Evolutionary conservation across 2,329 filamentous ascomycete species (phyloP), one percentile per base, ranked within the genome.

Genomic region (Monascus ruber): DNA sequence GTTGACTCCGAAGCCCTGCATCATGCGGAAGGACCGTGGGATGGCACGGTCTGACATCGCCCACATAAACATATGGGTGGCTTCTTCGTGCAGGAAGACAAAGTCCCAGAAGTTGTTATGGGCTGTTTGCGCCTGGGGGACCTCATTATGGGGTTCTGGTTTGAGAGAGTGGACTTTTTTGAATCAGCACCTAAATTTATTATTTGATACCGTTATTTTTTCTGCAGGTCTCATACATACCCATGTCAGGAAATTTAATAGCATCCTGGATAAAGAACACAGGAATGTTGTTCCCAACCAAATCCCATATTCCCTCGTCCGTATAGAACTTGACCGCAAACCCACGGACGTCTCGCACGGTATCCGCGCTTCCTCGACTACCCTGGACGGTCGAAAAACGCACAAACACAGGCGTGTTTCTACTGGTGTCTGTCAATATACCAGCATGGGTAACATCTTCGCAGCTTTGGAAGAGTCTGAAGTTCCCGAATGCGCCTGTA

Each of bases 1-100:
- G 60, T 89, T 87, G 49, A 89, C 84, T 39, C 84, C 83, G 41
- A 88, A 89, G 0, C 84, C 84, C 48, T 89, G 82, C 81, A 89
- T 87, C 82, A 87, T 87, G 24, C 84, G 77, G 62, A 72, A 87
- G 0, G 80, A 85, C 2, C 81, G 74, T 1, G 83, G 83, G 40
- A 85, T 85, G 0, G 71, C 70, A 26, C 82, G 73, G 55, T 87
- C 84, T 6, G 76, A 82, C 79, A 86, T 84, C 26, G 77, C 67
- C 83, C 83, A 88, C 70, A 84, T 77, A 49, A 76, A 82, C 80
- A 85, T 86, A 57, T 87, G 82, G 0, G 81, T 85, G 0, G 81
- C 74, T 56, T 89, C 82, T 0, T 76, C 66, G 50, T 86, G 78
- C 45, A 80, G 60, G 46, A 68, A 79, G 32, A 74, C 68, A 49